These are phyloP conservation scores for Athelia psychrophila DNA, from an alignment of 1,284 basidiomycete genomes.

Conservation along the genomic window DNA sequence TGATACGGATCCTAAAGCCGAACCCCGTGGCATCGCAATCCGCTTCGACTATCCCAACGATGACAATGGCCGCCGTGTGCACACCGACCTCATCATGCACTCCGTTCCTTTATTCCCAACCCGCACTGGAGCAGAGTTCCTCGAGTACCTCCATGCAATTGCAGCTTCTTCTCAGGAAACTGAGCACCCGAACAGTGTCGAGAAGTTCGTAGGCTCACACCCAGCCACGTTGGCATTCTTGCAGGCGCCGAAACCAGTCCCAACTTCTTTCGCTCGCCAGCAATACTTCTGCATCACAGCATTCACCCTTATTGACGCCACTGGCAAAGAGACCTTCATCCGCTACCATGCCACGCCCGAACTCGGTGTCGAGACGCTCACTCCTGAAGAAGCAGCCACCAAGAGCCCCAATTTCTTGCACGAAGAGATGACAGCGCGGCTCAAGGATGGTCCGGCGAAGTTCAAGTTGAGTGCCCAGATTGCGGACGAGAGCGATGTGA, in stretches of 20 bases:
- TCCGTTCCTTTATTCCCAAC: constrained; percentile 13
- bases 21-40: constrained; percentile 15
- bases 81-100: constrained; percentile 16
- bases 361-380: constrained; percentile 13
- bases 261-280: constrained; percentile 12
- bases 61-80: constrained; percentile 12
- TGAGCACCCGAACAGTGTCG: constrained; percentile 8
- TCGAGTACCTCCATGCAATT: constrained; percentile 15
- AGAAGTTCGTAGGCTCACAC: constrained; percentile 11
- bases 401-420: constrained; percentile 13
- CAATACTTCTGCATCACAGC: constrained; percentile 13
- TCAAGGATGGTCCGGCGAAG: constrained; percentile 9
- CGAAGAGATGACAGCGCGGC: constrained; percentile 13
- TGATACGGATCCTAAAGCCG: constrained; percentile 16
- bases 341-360: constrained; percentile 13
- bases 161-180: not conserved
- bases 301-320: constrained; percentile 14
- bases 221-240: constrained; percentile 14
- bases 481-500: constrained; percentile 13
- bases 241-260: constrained; percentile 14
- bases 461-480: constrained; percentile 15
- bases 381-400: constrained; percentile 7
- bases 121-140: constrained; percentile 14
- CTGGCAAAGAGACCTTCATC: constrained; percentile 11
- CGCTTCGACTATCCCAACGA: constrained; percentile 6